phyloP scores from a whole-genome alignment of 306 rosid genomes.

The Rubus idaeus region DNA sequence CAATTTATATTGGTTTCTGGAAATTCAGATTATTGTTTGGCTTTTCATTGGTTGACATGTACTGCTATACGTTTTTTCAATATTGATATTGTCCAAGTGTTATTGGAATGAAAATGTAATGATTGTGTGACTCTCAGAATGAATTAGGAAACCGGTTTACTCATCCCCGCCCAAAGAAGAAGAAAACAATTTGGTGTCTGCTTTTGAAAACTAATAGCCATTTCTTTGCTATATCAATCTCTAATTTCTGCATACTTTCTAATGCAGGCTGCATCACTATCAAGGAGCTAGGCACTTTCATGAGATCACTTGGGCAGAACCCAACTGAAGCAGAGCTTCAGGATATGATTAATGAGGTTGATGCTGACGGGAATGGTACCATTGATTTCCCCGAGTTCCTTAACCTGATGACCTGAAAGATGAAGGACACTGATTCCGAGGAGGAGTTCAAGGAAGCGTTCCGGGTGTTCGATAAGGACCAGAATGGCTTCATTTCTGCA shows the following conservation, averaged over 20 bases:
- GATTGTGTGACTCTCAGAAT: no score
- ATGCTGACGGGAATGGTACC: conserved; percentile 17
- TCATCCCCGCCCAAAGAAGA: neutral
- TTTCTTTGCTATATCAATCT: neutral
- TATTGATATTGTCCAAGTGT: neutral
- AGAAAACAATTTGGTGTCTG: neutral
- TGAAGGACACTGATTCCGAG: conserved; percentile 11
- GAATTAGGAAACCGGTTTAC: neutral
- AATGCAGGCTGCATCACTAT: conserved; percentile 9
- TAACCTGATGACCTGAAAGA: conserved; percentile 12
- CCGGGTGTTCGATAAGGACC: conserved; percentile 12
- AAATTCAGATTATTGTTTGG: neutral
- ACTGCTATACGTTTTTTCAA: neutral
- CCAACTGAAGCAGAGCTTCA: conserved; percentile 6
- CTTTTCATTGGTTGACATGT: neutral
- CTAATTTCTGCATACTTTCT: neutral
- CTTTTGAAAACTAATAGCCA: neutral
- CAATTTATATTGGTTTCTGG: neutral
- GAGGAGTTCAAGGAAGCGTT: conserved; percentile 10
- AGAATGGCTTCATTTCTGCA: conserved; percentile 10
- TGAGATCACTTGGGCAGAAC: conserved; percentile 17
- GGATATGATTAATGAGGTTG: conserved; percentile 13
- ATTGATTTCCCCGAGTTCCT: conserved; percentile 19
- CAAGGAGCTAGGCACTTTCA: conserved; percentile 14
- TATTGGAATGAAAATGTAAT: neutral